phyloP scores from a whole-genome alignment of 495 filamentous ascomycete species.

The Daldinia grandis region DNA sequence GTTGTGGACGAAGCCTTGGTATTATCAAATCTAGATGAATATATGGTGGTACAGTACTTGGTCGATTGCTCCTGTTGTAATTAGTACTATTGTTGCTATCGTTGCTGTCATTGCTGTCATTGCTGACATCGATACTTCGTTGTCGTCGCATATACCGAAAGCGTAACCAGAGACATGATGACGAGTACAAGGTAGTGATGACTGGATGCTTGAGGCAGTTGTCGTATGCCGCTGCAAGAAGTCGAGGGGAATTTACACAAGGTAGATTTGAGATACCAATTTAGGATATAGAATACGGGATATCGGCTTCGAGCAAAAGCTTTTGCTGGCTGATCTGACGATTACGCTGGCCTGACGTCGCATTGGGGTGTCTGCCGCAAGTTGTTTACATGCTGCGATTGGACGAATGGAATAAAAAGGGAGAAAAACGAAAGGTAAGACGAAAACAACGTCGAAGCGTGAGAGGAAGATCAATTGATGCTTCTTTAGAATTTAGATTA shows the following conservation, averaged over 20 bases:
- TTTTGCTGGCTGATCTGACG: constrained; percentile 39
- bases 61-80: not conserved
- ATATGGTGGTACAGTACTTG: constrained; percentile 20
- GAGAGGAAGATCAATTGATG: constrained; percentile 33
- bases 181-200: constrained; percentile 24
- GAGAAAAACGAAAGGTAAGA: constrained; percentile 29
- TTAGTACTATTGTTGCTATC: not conserved
- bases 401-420: constrained; percentile 6
- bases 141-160: not conserved
- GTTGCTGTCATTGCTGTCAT: not conserved
- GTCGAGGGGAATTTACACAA: constrained; percentile 24
- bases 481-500: constrained; percentile 27
- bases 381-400: constrained; percentile 16
- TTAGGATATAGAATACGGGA: constrained; percentile 41
- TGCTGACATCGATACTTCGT: not conserved
- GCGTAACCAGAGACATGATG: constrained; percentile 8
- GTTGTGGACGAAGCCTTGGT: constrained; percentile 36
- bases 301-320: constrained; percentile 18
- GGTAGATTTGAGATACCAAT: constrained; percentile 12
- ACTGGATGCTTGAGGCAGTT: not conserved
- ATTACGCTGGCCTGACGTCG: constrained; percentile 31
- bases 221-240: constrained; percentile 24
- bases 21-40: constrained; percentile 10
- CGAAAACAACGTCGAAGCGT: constrained; percentile 32
- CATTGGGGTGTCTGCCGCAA: constrained; percentile 38